Conservation (phyloP, 176 grass and related monocot genomes). For the Oryza rufipogon region DNA sequence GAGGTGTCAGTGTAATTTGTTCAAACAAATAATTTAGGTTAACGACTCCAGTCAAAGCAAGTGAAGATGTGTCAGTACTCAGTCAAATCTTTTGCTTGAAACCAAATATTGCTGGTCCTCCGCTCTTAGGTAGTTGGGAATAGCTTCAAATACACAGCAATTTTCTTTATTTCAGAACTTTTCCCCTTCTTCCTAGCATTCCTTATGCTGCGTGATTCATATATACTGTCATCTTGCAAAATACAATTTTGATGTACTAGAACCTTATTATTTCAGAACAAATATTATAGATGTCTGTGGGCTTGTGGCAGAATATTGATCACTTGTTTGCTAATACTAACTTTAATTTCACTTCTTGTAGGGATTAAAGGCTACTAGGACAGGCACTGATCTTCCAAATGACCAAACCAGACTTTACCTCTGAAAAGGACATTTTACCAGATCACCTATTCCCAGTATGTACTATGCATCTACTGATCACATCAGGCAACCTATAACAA, state of each 20-base stretch:
- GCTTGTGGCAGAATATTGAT: constrained; percentile 43
- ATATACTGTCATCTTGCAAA: constrained; percentile 21
- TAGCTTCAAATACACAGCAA: constrained; percentile 35
- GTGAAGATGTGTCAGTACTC: not conserved
- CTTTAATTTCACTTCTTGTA: constrained; percentile 71
- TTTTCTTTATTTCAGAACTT: constrained; percentile 22
- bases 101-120: constrained; percentile 41
- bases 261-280: constrained; percentile 14
- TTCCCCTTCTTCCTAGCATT: constrained; percentile 34
- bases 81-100: constrained; percentile 53
- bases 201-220: constrained; percentile 15
- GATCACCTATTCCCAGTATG: constrained; percentile 47
- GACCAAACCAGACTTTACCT: constrained; percentile 51
- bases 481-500: constrained; percentile 48
- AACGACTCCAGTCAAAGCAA: constrained; percentile 19
- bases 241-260: constrained; percentile 26
- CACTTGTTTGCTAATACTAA: constrained; percentile 40
- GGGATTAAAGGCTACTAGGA: constrained; percentile 41
- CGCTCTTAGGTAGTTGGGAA: constrained; percentile 37
- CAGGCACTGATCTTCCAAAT: constrained; percentile 61
- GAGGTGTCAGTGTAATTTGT: not conserved
- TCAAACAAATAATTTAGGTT: not conserved
- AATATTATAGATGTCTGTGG: constrained; percentile 30
- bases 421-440: constrained; percentile 61
- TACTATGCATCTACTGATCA: constrained; percentile 40